Evolutionary conservation across 2,329 filamentous ascomycete species (phyloP), one percentile per base, ranked within the genome.

Genomic region (Colletotrichum horii): DNA sequence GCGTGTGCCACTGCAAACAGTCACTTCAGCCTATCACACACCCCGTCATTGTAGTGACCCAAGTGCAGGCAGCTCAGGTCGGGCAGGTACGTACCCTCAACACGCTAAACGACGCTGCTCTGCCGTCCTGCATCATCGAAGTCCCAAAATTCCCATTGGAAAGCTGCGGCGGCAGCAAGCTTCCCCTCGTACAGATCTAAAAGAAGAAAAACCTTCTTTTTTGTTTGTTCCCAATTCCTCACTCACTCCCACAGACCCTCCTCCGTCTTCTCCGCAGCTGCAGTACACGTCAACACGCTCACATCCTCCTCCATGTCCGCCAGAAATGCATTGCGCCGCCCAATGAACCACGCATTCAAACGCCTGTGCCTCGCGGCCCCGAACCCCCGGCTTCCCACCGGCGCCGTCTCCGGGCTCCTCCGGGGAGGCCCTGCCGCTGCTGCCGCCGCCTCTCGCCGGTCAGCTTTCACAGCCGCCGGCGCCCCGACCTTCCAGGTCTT

Each of bases 401-500:
- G 68, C 30, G 26, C 52, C 60, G 73, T 36, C 64, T 72, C 43
- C 30, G 71, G 52, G 30, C 55, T 24, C 19, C 58, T 60, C 67
- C 71, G 48, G 34, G 38, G 34, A 43, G 1, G 28, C 32, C 19
- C 30, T 26, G 36, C 66, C 30, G 58, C 34, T 48, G 26, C 56
- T 60, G 16, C 28, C 24, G 36, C 66, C n/a, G 34, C 16, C 56
- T 32, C 71, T 43, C 83, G 86, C 73, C 89, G 94, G 74, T 87
- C 85, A 73, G 96, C 96, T 67, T 91, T 95, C 74, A 94, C 96
- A 85, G 90, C 94, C 24, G 89, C 95, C 3, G 94, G 95, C 56
- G 91, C 92, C 55, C 94, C 96, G 30, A 92, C 93, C 48, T 92
- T 97, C 79, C 94, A 98, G 79, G 94, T 99, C 83, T 99, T 99